Base-by-base conservation (phyloP, 257 asterid genomes). In the Fraxinus americana region DNA sequence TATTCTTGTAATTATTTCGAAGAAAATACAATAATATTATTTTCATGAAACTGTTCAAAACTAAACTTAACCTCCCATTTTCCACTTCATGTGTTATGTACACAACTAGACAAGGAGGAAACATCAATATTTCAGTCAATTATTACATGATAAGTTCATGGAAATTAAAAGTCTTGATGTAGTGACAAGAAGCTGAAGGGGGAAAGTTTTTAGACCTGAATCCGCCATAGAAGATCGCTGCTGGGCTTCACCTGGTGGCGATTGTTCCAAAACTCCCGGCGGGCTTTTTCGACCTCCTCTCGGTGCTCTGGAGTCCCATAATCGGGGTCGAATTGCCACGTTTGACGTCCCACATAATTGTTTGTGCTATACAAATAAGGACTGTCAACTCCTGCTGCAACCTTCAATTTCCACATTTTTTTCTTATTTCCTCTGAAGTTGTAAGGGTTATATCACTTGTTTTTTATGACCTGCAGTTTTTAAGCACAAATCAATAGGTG, bases 301-400 rank as follows among this genome's bases (percentile, higher is more conserved):
- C 85, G 77, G 82, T 87, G 91, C 84, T 91, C 91, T 50, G 87
- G 84, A 0, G 87, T 86, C 34, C 92, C 97, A 5, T 71, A 77
- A 30, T 87, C 63, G 0, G 86, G 84, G 25, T 91, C 91, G 50
- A 87, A 89, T 27, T 86, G 89, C 97, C 97, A 91, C 0, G 36
- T 87, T 19, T 91, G 97, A 13, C 94, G 38, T 8, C 97, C 97
- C 19, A 90, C 93, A 23, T 82, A 91, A 59, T 87, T 80, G 74
- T 91, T 91, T 36, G 93, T 91, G 83, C 94, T 91, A 34, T 85
- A 88, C 77, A 91, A 83, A 76, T 88, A 75, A 29, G 97, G 87
- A 14, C 90, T 71, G 72, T 79, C 76, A 34, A 45, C 90, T 7
- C 93, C 93, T 79, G 85, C 84, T 0, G 89, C 97, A 72, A 83